Conservation (phyloP, 805 yeast genomes). For the Saccharomycopsis synnaedendra region DNA sequence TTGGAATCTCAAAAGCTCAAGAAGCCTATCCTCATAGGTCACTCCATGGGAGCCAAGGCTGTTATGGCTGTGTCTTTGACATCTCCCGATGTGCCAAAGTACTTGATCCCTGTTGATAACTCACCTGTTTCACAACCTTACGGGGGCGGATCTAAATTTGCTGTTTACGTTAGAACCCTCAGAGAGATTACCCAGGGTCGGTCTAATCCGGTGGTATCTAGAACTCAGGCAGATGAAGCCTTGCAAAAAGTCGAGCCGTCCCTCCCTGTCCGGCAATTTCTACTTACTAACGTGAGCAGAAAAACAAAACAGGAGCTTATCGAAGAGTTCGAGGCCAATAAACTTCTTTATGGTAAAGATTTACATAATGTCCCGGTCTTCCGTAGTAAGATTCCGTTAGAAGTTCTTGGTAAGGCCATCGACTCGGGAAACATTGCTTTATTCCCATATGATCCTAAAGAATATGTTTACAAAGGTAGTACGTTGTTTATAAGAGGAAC, state of each 20-base stretch:
- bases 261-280: constrained; percentile 58
- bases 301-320: constrained; percentile 28
- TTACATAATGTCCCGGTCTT: constrained; percentile 16
- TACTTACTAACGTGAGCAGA: constrained; percentile 55
- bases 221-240: constrained; percentile 43
- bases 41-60: constrained; percentile 90
- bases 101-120: constrained; percentile 75
- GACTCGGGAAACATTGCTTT: constrained; percentile 56
- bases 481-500: constrained; percentile 73
- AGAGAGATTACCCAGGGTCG: constrained; percentile 45
- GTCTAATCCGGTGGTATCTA: constrained; percentile 40
- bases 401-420: constrained; percentile 52
- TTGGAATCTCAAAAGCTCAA: constrained; percentile 29
- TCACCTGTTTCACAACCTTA: constrained; percentile 68
- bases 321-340: constrained; percentile 19
- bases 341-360: constrained; percentile 24
- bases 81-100: constrained; percentile 46
- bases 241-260: constrained; percentile 53
- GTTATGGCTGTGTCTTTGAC: constrained; percentile 80
- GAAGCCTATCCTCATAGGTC: constrained; percentile 58
- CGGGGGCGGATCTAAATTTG: constrained; percentile 41
- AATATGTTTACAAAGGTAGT: constrained; percentile 55
- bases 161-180: constrained; percentile 54
- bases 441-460: constrained; percentile 59
- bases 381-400: constrained; percentile 58